Evolutionary conservation across 2,329 filamentous ascomycete species (phyloP).

Genomic region (Trichoderma semiorbis): DNA sequence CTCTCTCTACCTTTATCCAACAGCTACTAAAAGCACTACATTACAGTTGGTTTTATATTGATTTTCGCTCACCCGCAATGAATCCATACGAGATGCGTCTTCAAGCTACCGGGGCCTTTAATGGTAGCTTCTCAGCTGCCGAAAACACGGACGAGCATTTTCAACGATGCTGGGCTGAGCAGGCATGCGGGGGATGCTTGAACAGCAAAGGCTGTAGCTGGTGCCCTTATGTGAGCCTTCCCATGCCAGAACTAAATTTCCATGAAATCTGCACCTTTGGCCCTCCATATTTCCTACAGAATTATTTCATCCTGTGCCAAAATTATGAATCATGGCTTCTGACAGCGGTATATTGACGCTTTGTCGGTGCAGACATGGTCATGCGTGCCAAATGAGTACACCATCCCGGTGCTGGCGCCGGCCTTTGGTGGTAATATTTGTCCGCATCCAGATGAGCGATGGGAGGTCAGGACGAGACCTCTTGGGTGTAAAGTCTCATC

Average conservation of each 20-base stretch:
- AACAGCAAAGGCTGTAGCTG: slow-evolving; percentile 44
- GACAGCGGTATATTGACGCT: not conserved
- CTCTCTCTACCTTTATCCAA: not conserved
- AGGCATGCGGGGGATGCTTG: slow-evolving; percentile 48
- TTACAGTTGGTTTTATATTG: not conserved
- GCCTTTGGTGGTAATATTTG: slow-evolving; percentile 49
- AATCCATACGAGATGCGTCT: slow-evolving; percentile 6
- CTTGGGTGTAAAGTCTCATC: slow-evolving; percentile 37
- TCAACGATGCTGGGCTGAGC: slow-evolving; percentile 48
- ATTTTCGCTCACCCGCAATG: slow-evolving; percentile 16
- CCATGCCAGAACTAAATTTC: not conserved
- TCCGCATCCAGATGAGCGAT: slow-evolving; percentile 45
- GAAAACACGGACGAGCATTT: slow-evolving; percentile 39
- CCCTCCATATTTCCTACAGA: not conserved
- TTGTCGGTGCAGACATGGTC: slow-evolving; percentile 43
- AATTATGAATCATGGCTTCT: not conserved
- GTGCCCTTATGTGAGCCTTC: slow-evolving; percentile 48
- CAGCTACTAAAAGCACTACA: not conserved
- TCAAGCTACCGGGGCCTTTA: slow-evolving; percentile 16
- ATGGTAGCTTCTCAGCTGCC: slow-evolving; percentile 32
- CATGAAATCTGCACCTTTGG: not conserved
- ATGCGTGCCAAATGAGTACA: slow-evolving; percentile 50
- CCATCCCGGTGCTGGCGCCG: slow-evolving; percentile 47
- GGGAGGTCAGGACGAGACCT: slow-evolving; percentile 37
- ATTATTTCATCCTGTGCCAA: not conserved